phyloP scores from a whole-genome alignment of 2,329 filamentous ascomycete genomes.

The Thermoascus crustaceus region DNA sequence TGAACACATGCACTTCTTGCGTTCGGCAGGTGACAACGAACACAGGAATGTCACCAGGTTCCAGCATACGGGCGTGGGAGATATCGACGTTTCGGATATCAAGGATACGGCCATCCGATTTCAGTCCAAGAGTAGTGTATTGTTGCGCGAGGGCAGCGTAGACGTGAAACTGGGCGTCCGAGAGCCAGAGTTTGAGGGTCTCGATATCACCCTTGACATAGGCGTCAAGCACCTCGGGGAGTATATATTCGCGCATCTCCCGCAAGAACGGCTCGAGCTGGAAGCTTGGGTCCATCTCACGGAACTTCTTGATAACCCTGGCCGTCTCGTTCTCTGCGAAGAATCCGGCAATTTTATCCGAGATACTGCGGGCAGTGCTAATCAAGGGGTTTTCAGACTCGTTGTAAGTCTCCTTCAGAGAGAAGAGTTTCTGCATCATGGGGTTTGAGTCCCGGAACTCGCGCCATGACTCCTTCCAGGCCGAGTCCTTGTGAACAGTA shows the following conservation, averaged over 20 bases:
- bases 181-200: slow-evolving; percentile 89
- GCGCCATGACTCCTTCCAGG: slow-evolving; percentile 97
- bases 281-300: slow-evolving; percentile 89
- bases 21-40: slow-evolving; percentile 96
- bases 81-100: slow-evolving; percentile 92
- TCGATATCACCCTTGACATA: slow-evolving; percentile 95
- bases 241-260: slow-evolving; percentile 94
- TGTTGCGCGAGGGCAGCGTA: slow-evolving; percentile 96
- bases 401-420: slow-evolving; percentile 77
- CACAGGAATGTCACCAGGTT: slow-evolving; percentile 58
- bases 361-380: slow-evolving; percentile 85
- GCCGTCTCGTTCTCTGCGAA: slow-evolving; percentile 98
- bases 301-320: slow-evolving; percentile 95
- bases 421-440: slow-evolving; percentile 80
- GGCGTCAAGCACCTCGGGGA: slow-evolving; percentile 92
- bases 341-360: slow-evolving; percentile 85
- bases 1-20: slow-evolving; percentile 95
- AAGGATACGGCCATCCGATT: slow-evolving; percentile 88
- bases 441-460: slow-evolving; percentile 88
- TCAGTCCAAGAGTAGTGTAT: slow-evolving; percentile 85
- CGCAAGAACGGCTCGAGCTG: slow-evolving; percentile 90
- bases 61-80: slow-evolving; percentile 38
- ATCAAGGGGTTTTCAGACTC: slow-evolving; percentile 97
- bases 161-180: slow-evolving; percentile 89
- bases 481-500: slow-evolving; percentile 91